phyloP scores from a whole-genome alignment of 306 rosid species.

The Sophora flavescens region DNA sequence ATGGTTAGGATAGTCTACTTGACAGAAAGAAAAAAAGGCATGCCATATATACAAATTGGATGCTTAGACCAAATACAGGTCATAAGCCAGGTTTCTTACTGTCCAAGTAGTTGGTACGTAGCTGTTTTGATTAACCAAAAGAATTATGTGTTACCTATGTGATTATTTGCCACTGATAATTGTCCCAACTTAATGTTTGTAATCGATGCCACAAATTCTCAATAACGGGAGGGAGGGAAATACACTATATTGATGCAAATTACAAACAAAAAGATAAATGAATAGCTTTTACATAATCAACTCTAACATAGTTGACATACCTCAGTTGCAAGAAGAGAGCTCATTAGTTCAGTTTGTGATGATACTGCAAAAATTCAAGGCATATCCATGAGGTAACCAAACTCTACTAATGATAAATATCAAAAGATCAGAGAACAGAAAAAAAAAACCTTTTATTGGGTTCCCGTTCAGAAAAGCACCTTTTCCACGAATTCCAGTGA shows the following conservation, averaged over 20 bases:
- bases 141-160: background rate
- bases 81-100: constrained; percentile 3
- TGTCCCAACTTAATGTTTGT: background rate
- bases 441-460: constrained; percentile 72
- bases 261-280: background rate
- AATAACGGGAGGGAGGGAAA: constrained; percentile 14
- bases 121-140: background rate
- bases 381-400: constrained; percentile 32
- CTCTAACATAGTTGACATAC: constrained; percentile 51
- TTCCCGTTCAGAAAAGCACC: constrained; percentile 83
- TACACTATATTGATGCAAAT: constrained; percentile 3
- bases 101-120: background rate
- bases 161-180: constrained; percentile 11
- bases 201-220: background rate
- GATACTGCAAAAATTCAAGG: constrained; percentile 66
- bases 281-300: constrained; percentile 27
- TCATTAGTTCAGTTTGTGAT: constrained; percentile 68
- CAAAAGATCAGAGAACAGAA: constrained; percentile 22
- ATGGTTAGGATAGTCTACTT: constrained; percentile 6
- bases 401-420: constrained; percentile 20
- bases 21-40: background rate
- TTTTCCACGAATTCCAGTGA: constrained; percentile 77
- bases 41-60: background rate
- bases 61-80: constrained; percentile 7
- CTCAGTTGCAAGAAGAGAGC: constrained; percentile 83